A percentile compares a stretch with the other conserved stretches of the same genome.
Conservation (phyloP, 2,329 filamentous ascomycete genomes). For the Fusarium cyanostomum region DNA sequence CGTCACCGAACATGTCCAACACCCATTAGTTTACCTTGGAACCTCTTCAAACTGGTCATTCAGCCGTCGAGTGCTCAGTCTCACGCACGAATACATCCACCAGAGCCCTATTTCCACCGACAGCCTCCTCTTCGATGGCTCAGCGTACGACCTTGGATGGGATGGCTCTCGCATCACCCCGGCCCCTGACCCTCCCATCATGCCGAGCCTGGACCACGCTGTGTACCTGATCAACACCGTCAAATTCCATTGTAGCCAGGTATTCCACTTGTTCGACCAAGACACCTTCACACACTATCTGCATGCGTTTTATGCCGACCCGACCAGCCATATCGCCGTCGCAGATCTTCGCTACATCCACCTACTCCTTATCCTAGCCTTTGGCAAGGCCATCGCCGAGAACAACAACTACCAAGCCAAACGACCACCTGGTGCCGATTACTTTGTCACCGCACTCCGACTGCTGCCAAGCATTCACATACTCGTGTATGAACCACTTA, state of each 20-base stretch:
- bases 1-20: background rate
- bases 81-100: conserved; percentile 58
- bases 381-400: conserved; percentile 63
- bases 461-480: conserved; percentile 54
- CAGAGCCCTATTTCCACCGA: conserved; percentile 54
- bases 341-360: conserved; percentile 60
- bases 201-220: conserved; percentile 63
- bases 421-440: conserved; percentile 57
- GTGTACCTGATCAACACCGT: conserved; percentile 64
- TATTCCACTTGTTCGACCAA: conserved; percentile 65
- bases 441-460: conserved; percentile 57
- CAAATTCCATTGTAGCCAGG: conserved; percentile 64
- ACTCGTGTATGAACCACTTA: conserved; percentile 54
- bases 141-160: conserved; percentile 62
- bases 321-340: conserved; percentile 16
- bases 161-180: conserved; percentile 50
- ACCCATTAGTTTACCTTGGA: conserved; percentile 59
- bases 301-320: conserved; percentile 44
- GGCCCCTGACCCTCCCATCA: conserved; percentile 26
- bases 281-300: conserved; percentile 56
- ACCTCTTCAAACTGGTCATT: conserved; percentile 68
- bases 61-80: conserved; percentile 57
- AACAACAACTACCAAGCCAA: conserved; percentile 47
- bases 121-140: conserved; percentile 60
- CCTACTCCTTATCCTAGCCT: conserved; percentile 62